phyloP scores from a whole-genome alignment of 805 yeast species.

The Barnettozyma sp. region DNA sequence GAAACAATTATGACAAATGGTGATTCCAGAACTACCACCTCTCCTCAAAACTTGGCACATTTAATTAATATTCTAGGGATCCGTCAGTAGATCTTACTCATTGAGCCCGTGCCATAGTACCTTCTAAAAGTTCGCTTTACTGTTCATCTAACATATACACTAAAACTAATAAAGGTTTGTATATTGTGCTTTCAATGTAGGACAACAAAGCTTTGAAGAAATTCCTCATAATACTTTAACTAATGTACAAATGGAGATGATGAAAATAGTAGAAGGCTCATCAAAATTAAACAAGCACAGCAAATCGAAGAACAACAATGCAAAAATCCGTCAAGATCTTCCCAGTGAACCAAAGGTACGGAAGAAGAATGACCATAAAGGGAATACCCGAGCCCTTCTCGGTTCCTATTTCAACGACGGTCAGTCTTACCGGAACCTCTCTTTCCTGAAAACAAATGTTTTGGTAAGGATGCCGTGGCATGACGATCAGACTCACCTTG shows the following conservation, averaged over 20 bases:
- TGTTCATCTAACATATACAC: no score
- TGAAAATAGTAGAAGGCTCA: no score
- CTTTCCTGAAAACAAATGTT: conserved; percentile 94
- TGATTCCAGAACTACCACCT: background rate
- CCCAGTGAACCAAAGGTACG: background rate
- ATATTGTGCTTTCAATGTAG: background rate
- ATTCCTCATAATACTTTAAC: background rate
- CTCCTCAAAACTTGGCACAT: background rate
- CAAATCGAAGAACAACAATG: conserved; percentile 6
- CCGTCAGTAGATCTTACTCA: background rate
- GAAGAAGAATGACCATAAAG: no score
- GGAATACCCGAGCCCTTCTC: no score
- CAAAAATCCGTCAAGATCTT: no score
- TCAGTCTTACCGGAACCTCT: conserved; percentile 93
- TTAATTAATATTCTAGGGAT: no score
- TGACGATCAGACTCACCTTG: conserved; percentile 97
- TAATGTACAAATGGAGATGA: conserved; percentile 3
- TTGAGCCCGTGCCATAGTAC: background rate
- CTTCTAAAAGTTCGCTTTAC: no score
- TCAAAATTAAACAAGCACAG: conserved; percentile 2
- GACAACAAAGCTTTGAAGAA: background rate
- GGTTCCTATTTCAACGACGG: conserved; percentile 58
- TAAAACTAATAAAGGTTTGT: no score
- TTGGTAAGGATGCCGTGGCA: conserved; percentile 75
- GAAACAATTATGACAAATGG: background rate